Base-by-base conservation (phyloP, 306 rosid genomes). In the Purshia tridentata region DNA sequence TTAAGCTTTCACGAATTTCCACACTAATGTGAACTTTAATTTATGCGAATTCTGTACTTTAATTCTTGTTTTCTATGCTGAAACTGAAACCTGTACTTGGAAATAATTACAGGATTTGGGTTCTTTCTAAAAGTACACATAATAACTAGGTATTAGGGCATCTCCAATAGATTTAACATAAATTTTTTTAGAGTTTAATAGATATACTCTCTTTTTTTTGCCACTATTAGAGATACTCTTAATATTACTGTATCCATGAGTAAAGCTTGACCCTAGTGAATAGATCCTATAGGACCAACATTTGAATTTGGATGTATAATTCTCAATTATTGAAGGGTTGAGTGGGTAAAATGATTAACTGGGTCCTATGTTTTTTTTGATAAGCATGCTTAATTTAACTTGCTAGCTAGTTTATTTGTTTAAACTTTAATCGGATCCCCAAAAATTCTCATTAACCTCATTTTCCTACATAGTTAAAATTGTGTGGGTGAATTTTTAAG, bases 281-380 rank as follows among this genome's bases (percentile, higher is more conserved):
- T 44, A 44, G 6, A 54, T 18, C 59, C 8, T 10, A 10, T 49
- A 46, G 56, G 69, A 39, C 42, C 46, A 35, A 45, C 22, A 22
- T 47, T 65, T 39, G 48, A 64, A 58, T 67, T 78, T 69, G 23
- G 60, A 1, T 5, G 53, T 19, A 72, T 54, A 61, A 67, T 29
- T 48, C 3, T 15, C 7, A 50, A 7, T 67, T 41, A 16, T 13
- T 22, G 14, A 63, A 69, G 52, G 77, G 20, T 71, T 79, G 5
- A 41, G 84, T 80, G 84, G 80, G 65, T 80, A 76, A 82, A 84
- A 85, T 87, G 78, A 85, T 88, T 70, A 54, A 49, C 9, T 49
- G 65, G 78, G 84, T 70, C 78, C 49, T 50, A 23, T 58, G 74
- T 29, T 29, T 48, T 71, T 61, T 74, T 66, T 23, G 54, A 50